Evolutionary conservation across 148 eudicot species (phyloP).

Genomic region (Amaranthus hypochondriacus): DNA sequence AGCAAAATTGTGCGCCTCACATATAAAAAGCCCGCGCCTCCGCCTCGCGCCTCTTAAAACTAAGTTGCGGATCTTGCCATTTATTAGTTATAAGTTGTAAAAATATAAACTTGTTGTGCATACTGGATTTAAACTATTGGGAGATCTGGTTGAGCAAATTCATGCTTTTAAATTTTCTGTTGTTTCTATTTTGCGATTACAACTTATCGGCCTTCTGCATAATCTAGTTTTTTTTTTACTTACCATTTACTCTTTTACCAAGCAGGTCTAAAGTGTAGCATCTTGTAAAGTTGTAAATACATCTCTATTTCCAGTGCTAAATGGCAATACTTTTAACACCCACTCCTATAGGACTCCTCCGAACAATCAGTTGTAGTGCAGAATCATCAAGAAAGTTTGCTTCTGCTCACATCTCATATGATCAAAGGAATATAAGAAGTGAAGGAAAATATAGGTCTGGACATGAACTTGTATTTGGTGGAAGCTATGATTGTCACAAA

Average conservation of each 20-base stretch:
- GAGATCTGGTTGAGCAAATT: too few relatives aligned
- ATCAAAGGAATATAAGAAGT: conserved; percentile 23
- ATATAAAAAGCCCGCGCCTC: too few relatives aligned
- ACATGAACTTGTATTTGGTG: conserved; percentile 23
- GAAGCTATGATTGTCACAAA: conserved; percentile 13
- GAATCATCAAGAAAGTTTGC: conserved; percentile 29
- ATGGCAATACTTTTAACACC: conserved; percentile 49
- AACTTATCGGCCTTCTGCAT: background rate
- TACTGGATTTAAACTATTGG: too few relatives aligned
- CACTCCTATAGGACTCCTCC: conserved; percentile 29
- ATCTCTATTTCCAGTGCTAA: conserved; percentile 2
- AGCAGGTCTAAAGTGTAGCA: conserved; percentile 16
- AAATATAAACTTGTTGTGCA: background rate
- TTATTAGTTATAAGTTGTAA: background rate
- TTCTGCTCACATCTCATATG: conserved; percentile 15
- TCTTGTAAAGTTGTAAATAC: conserved; percentile 15
- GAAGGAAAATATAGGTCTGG: conserved; percentile 24
- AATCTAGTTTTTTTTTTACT: background rate
- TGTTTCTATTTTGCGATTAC: background rate
- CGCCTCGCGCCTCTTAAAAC: too few relatives aligned
- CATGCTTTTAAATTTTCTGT: background rate
- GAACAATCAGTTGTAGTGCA: conserved; percentile 18
- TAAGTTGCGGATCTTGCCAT: background rate
- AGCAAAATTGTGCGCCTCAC: too few relatives aligned
- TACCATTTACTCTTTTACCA: background rate